A percentile compares a stretch with the other conserved stretches of the same genome.
These are phyloP conservation scores for Phytophthora citrophthora DNA, from an alignment of 352 stramenopile species.

Conservation along the genomic window DNA sequence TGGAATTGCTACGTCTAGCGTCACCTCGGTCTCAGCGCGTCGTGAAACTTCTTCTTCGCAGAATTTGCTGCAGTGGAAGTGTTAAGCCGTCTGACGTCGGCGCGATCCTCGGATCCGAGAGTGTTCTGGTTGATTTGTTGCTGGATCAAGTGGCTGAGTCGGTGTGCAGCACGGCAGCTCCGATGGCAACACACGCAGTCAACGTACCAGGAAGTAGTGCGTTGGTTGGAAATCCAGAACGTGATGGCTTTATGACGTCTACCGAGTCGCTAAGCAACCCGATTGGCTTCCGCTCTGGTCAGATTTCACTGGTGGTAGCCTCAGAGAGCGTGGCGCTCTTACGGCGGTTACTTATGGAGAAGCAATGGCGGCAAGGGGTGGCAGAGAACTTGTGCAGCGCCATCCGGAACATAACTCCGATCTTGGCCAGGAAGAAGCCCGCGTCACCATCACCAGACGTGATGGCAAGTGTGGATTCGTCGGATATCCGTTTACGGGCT, in stretches of 20 bases:
- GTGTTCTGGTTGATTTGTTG: slow-evolving; percentile 82
- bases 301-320: slow-evolving; percentile 79
- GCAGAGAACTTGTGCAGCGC: slow-evolving; percentile 69
- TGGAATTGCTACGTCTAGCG: slow-evolving; percentile 77
- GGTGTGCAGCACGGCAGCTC: slow-evolving; percentile 77
- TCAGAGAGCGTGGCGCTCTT: slow-evolving; percentile 87
- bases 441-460: slow-evolving; percentile 14
- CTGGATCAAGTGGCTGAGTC: slow-evolving; percentile 89
- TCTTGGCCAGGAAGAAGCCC: slow-evolving; percentile 53
- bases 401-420: slow-evolving; percentile 77
- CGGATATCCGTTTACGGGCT: slow-evolving; percentile 69
- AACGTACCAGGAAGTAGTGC: slow-evolving; percentile 43
- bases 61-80: slow-evolving; percentile 72
- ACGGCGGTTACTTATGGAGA: slow-evolving; percentile 71
- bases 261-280: slow-evolving; percentile 83
- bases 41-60: slow-evolving; percentile 79
- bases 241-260: slow-evolving; percentile 38
- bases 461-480: slow-evolving; percentile 29
- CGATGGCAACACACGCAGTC: slow-evolving; percentile 61
- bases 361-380: slow-evolving; percentile 65
- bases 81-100: slow-evolving; percentile 73
- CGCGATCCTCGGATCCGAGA: slow-evolving; percentile 79
- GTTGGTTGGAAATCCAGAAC: slow-evolving; percentile 23
- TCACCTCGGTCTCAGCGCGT: slow-evolving; percentile 85
- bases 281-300: slow-evolving; percentile 79